phyloP scores from a whole-genome alignment of 2,329 filamentous ascomycete species.

The Penicillium sp. region DNA sequence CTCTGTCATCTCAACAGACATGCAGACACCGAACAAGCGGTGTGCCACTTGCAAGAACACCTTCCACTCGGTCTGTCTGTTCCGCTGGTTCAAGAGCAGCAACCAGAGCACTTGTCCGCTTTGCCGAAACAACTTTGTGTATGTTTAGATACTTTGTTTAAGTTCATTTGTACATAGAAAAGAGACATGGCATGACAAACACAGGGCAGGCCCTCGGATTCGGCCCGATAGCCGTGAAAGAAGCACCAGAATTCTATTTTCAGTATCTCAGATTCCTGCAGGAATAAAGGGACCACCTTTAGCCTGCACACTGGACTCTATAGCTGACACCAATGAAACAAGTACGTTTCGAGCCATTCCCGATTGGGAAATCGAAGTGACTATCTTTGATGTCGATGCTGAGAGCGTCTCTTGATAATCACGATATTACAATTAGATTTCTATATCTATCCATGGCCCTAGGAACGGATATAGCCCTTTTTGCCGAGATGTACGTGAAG shows the following conservation, averaged over 20 bases:
- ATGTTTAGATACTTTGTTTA: constrained; percentile 35
- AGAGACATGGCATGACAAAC: constrained; percentile 11
- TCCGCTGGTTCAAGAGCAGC: constrained; percentile 95
- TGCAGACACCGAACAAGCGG: constrained; percentile 84
- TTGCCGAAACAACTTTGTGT: constrained; percentile 82
- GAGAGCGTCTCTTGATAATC: neutral
- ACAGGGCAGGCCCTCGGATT: neutral
- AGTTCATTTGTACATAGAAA: constrained; percentile 12
- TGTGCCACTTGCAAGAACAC: constrained; percentile 91
- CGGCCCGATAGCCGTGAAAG: neutral
- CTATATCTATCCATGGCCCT: neutral
- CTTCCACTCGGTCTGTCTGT: constrained; percentile 87
- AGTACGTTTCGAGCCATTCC: neutral
- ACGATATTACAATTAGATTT: neutral
- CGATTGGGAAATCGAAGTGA: neutral
- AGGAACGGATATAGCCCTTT: neutral
- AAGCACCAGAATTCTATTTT: neutral
- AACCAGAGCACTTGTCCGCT: constrained; percentile 89
- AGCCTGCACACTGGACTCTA: neutral
- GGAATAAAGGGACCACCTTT: neutral
- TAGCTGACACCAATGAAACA: neutral
- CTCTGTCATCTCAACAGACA: constrained; percentile 83
- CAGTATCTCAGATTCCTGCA: neutral
- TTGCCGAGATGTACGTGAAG: neutral
- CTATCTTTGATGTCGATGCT: neutral